Base-by-base conservation (phyloP, 768 basidiomycete genomes). In the Amylocystis lapponica region DNA sequence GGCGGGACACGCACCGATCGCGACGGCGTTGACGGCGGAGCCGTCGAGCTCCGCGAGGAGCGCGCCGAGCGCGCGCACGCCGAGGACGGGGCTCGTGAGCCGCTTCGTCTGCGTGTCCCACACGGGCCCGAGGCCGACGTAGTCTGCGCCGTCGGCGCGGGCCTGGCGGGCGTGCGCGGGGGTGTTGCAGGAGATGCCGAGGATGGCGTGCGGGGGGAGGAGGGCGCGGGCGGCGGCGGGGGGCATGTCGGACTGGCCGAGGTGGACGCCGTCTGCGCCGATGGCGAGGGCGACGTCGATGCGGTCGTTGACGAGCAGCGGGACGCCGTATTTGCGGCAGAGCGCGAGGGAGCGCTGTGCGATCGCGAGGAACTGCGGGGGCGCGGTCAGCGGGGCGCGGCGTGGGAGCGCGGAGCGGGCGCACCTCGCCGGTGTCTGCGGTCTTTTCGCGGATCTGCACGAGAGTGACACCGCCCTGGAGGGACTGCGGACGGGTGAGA, bases 361-460 rank as follows among this genome's bases (percentile, higher is more conserved):
- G 44, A 94, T 72, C 45, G 79, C 69, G 43, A 91, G 73, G 56
- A 95, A 93, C 86, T 93, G 39, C 32, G 17, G 36, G 37, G 30
- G 20, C 11, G 38, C 37, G 37, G 36, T 45, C 7, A 34, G n/a
- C n/a, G n/a, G n/a, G n/a, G n/a, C n/a, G n/a, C n/a, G n/a, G n/a
- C n/a, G n/a, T n/a, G n/a, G n/a, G n/a, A n/a, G n/a, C n/a, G n/a
- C n/a, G n/a, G n/a, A n/a, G n/a, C n/a, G 37, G 19, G n/a, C 77
- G 54, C 36, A 86, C 90, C 64, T 92, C 86, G 19, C 74, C 74
- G 0, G 91, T 94, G 48, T 93, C 90, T 0, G 74, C 64, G 10
- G 76, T 63, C 62, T 97, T 97, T 63, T 97, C 94, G 27, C 92
- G 75, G 14, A 95, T 71, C 63, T 96, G 94, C 4, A 96, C 89